These are phyloP conservation scores for Pseudocercospora pini-densiflorae DNA, from an alignment of 2,329 filamentous ascomycete species.

Conservation along the genomic window DNA sequence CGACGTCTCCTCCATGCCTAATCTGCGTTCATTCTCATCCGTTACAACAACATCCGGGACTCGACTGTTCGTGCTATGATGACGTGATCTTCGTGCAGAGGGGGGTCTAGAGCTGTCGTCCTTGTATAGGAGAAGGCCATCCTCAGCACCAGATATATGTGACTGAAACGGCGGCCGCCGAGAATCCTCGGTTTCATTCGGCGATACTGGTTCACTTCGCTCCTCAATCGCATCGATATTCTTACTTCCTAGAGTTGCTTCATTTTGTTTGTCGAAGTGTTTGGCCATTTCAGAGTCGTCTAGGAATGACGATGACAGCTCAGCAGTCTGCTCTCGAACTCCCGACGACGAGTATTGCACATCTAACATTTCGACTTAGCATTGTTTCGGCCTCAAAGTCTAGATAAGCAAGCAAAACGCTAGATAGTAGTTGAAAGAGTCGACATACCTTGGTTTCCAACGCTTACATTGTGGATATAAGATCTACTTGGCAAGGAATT, in stretches of 20 bases:
- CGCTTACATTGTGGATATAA: slow-evolving; percentile 41
- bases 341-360: slow-evolving; percentile 45
- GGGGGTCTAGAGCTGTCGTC: slow-evolving; percentile 12
- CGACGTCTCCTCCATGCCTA: slow-evolving; percentile 31
- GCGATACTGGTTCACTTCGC: slow-evolving; percentile 40
- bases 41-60: slow-evolving; percentile 38
- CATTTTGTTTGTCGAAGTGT: slow-evolving; percentile 26
- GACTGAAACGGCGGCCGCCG: slow-evolving; percentile 5
- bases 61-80: slow-evolving; percentile 2
- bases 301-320: slow-evolving; percentile 44
- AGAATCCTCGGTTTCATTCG: slow-evolving; percentile 24
- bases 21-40: slow-evolving; percentile 30
- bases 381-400: not conserved
- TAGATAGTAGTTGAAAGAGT: not conserved
- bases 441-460: slow-evolving; percentile 29
- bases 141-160: slow-evolving; percentile 8
- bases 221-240: slow-evolving; percentile 40
- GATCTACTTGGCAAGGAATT: slow-evolving; percentile 39
- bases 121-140: slow-evolving; percentile 23
- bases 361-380: slow-evolving; percentile 40
- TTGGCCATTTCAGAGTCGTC: slow-evolving; percentile 39
- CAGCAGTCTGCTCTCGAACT: slow-evolving; percentile 44
- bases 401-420: slow-evolving; percentile 1
- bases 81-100: slow-evolving; percentile 4
- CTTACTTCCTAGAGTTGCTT: not conserved